Evolutionary conservation across 805 yeast genomes (phyloP).

Genomic region (Metschnikowia noctiluminum): DNA sequence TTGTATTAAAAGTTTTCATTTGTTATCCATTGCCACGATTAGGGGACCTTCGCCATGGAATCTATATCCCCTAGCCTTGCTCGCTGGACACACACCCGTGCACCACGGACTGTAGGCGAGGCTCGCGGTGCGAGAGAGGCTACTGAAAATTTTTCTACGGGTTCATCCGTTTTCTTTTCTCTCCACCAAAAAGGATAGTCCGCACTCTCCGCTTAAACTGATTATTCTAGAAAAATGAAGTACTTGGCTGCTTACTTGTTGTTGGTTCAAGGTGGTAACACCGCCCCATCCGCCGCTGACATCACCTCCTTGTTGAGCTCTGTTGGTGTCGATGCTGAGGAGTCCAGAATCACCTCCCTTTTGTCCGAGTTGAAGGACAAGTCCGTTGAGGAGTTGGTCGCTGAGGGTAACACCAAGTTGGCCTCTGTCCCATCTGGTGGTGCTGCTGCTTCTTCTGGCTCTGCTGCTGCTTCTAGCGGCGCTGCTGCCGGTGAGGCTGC

Average conservation of each 20-base stretch:
- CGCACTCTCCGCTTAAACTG: constrained; percentile 72
- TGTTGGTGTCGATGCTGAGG: constrained; percentile 95
- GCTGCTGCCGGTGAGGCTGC: constrained; percentile 72
- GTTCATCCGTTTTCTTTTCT: background rate
- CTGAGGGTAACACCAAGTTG: constrained; percentile 93
- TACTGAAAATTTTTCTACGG: constrained; percentile 9
- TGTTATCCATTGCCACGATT: too few relatives aligned
- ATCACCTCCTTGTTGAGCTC: constrained; percentile 85
- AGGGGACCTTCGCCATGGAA: too few relatives aligned
- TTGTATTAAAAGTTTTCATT: too few relatives aligned
- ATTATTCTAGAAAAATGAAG: constrained; percentile 79
- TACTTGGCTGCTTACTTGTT: constrained; percentile 99
- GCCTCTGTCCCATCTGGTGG: constrained; percentile 98
- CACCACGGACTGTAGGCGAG: constrained; percentile 4
- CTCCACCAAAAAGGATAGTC: constrained; percentile 67
- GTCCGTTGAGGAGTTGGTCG: constrained; percentile 81
- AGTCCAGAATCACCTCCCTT: constrained; percentile 76
- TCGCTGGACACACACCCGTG: constrained; percentile 7
- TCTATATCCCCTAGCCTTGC: too few relatives aligned
- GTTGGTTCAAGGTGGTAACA: constrained; percentile 95
- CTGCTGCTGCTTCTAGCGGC: constrained; percentile 62
- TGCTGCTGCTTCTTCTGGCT: constrained; percentile 81
- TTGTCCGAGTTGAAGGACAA: constrained; percentile 91
- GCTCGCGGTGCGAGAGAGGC: background rate
- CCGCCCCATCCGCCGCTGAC: constrained; percentile 91